Evolutionary conservation across 2,329 filamentous ascomycete genomes (phyloP).

Genomic region (Cordyceps cicadae): DNA sequence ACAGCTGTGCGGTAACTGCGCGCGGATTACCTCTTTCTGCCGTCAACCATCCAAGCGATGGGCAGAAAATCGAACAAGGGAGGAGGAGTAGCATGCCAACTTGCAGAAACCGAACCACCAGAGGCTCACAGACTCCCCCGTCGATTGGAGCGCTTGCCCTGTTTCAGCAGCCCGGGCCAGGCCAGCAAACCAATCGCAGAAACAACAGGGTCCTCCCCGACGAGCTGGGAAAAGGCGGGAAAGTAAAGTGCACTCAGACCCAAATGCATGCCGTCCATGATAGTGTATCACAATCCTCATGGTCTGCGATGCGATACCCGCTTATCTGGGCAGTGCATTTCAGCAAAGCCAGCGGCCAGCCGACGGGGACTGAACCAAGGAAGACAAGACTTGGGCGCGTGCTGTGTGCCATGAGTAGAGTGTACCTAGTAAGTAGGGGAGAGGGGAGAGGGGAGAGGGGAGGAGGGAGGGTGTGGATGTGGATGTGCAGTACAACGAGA

Average conservation of each 20-base stretch:
- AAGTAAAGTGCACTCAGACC: too few species aligned
- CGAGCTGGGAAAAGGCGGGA: too few species aligned
- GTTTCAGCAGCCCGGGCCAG: background rate
- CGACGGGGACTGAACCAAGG: background rate
- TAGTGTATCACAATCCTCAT: background rate
- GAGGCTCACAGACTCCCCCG: background rate
- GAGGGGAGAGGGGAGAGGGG: too few species aligned
- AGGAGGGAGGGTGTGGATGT: too few species aligned
- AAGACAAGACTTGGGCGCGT: background rate
- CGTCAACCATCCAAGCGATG: background rate
- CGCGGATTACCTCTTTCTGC: background rate
- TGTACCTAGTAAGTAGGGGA: too few species aligned
- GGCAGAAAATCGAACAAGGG: too few species aligned
- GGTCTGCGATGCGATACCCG: background rate
- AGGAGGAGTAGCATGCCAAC: too few species aligned
- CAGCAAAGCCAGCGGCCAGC: background rate
- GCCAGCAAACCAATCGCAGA: too few species aligned
- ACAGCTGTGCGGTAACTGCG: conserved; percentile 3
- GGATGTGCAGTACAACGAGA: background rate
- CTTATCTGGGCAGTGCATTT: background rate
- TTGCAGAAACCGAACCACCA: too few species aligned
- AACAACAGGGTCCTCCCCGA: too few species aligned
- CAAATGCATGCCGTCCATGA: too few species aligned
- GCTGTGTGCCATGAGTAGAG: background rate
- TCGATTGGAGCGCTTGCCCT: background rate